A percentile compares a stretch with the other conserved stretches of the same genome.
phyloP scores from a whole-genome alignment of 1,284 basidiomycete genomes.

The Mycena sp. region DNA sequence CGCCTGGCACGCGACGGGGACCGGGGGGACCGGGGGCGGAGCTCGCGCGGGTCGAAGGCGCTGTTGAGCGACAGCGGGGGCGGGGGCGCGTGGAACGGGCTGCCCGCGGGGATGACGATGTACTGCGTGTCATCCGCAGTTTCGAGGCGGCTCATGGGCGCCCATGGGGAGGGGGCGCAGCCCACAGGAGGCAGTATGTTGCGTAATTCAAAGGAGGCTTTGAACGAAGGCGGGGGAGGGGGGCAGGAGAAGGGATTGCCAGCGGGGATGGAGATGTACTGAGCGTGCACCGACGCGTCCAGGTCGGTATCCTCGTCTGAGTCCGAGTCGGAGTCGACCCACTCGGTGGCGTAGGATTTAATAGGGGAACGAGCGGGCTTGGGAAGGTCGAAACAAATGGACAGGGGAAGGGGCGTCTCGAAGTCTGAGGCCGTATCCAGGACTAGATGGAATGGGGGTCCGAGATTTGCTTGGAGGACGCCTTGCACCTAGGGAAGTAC shows the following conservation, averaged over 20 bases:
- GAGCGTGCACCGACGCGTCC: constrained; percentile 40
- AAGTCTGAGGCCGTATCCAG: constrained; percentile 20
- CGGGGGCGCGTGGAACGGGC: constrained; percentile 41
- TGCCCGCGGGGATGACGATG: constrained; percentile 43
- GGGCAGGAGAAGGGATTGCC: constrained; percentile 44
- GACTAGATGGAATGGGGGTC: constrained; percentile 4
- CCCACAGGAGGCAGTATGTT: no score
- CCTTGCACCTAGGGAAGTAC: not conserved
- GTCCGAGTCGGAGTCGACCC: constrained; percentile 20
- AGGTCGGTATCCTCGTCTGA: constrained; percentile 1
- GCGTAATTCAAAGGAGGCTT: not conserved
- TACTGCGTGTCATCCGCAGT: constrained; percentile 40
- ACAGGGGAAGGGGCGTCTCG: constrained; percentile 25
- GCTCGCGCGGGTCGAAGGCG: not conserved
- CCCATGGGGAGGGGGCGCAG: constrained; percentile 9
- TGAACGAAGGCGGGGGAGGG: constrained; percentile 29
- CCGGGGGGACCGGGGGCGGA: not conserved
- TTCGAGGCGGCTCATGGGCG: no score
- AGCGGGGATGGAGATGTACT: constrained; percentile 43
- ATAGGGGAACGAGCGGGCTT: constrained; percentile 8
- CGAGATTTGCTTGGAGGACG: constrained; percentile 17
- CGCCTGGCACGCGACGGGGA: not conserved
- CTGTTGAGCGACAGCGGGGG: constrained; percentile 9
- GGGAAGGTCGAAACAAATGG: constrained; percentile 23
- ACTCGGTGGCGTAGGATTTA: not conserved